Evolutionary conservation across 257 asterid genomes (phyloP), one percentile per base, ranked within the genome.

Genomic region (Verbena officinalis): DNA sequence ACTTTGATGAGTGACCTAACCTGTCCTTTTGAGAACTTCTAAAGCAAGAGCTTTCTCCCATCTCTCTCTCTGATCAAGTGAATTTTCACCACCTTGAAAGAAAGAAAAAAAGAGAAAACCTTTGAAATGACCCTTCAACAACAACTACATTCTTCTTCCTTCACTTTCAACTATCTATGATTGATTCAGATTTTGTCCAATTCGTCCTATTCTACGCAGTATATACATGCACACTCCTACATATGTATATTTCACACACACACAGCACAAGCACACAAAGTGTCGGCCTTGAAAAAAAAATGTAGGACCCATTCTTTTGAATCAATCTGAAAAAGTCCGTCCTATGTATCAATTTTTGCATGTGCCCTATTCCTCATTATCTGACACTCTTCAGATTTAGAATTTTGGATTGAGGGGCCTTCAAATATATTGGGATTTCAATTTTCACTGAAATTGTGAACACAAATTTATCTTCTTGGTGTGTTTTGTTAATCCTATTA

Each of bases 71-170:
- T 9, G 27, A 62, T 27, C 33, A n/a, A n/a, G 4, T 27, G 33
- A 5, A 27, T 2, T 27, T 27, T 19, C 42, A 40, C 33, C 16
- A 43, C 55, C 50, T 8, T 50, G 2, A 0, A 58, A 27, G 27
- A 5, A 14, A 39, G 33, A 27, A 27, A 27, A 27, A 27, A 27
- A 46, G n/a, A n/a, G n/a, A 31, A 12, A 5, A 39, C 63, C 30
- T n/a, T 39, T 73, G 64, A 82, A 64, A 64, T 24, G 81, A 85
- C 89, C 50, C 58, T 54, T 72, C 72, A 86, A 70, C 90, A 14
- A 70, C 77, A 69, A 40, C 66, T 67, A 3, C 62, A 68, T 49
- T 66, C 52, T 59, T 68, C 48, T 54, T 67, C 55, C 51, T 56
- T 67, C 69, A 17, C 9, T 30, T 36, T 36, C 59, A 50, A 14